Conservation (phyloP, 306 rosid species). For the Acacia melanoxylon region DNA sequence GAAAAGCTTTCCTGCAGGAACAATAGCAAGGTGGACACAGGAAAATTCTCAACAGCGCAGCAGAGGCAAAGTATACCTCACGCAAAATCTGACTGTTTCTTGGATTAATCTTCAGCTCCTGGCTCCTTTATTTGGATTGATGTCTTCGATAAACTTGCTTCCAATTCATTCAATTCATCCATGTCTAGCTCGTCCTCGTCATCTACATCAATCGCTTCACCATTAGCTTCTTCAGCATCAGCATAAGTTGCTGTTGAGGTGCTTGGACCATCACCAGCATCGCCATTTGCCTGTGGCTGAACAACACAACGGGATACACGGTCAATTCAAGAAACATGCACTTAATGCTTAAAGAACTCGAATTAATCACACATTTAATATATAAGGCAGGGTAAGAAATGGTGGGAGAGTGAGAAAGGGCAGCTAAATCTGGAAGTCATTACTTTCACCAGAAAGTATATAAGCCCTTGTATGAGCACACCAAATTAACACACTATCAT, state of each 20-base stretch:
- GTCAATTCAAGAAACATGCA: not conserved
- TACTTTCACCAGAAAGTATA: not conserved
- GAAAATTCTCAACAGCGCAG: not conserved
- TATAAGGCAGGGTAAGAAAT: not conserved
- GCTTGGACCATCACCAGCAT: conserved; percentile 39
- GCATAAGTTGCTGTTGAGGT: conserved; percentile 32
- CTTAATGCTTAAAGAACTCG: not conserved
- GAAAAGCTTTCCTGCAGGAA: not conserved
- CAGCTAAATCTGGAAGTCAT: not conserved
- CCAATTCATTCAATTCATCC: conserved; percentile 65
- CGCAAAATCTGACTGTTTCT: conserved; percentile 3
- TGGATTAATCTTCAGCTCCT: conserved; percentile 41
- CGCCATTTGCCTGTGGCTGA: conserved; percentile 30
- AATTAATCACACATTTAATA: not conserved
- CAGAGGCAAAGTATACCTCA: not conserved
- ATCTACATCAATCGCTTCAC: conserved; percentile 30
- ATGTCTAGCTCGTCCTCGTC: conserved; percentile 62
- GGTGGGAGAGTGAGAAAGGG: not conserved
- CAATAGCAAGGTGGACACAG: conserved; percentile 3
- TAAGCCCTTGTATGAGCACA: not conserved
- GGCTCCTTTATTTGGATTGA: conserved; percentile 59
- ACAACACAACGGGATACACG: not conserved
- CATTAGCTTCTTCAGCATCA: conserved; percentile 28
- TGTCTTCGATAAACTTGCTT: conserved; percentile 68
- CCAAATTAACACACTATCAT: not conserved